Evolutionary conservation across 352 stramenopile genomes (phyloP), one percentile per base, ranked within the genome.

Genomic region (Pythium brassicae): DNA sequence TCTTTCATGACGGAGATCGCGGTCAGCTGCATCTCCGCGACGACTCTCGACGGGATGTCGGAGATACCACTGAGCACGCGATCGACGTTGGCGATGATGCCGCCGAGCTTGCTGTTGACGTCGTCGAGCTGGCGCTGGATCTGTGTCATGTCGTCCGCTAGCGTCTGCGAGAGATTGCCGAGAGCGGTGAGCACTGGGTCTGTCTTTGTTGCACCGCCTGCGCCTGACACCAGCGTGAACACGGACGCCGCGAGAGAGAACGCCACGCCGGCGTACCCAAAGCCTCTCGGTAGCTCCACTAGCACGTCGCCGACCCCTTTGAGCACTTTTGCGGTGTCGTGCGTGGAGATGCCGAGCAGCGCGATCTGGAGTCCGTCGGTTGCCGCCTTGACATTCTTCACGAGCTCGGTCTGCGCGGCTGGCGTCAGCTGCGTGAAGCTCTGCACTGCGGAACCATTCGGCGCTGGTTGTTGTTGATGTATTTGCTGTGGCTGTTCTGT

Each of bases 11-110:
- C 60, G 7, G 67, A 62, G 25, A 78, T 59, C 20, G 71, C 50
- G 0, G 72, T 76, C 42, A 81, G 52, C 46, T 76, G 69, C 69
- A 76, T 81, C 58, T 81, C 72, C 10, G 72, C 72, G 7, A 81
- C 56, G 20, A 81, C 64, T 47, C 74, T 74, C 17, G 66, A 39
- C 3, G 72, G 72, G 20, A 81, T 57, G 10, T 69, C 57, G 1
- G 69, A 81, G 27, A 81, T 66, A 9, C 60, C 63, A 11, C 37
- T 63, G 12, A 81, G 61, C 11, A 81, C 55, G 17, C 42, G 60
- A 26, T 81, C 69, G 53, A 81, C 72, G 22, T 60, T 58, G 11
- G 50, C 45, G 54, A 81, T 72, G 50, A 81, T 55, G 12, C 34
- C 15, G 40, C 49, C 52, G 34, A 74, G 50, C 19, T 72, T 58